These are phyloP conservation scores for Priceomyces castillae DNA, from an alignment of 805 yeast genomes.

Conservation along the genomic window DNA sequence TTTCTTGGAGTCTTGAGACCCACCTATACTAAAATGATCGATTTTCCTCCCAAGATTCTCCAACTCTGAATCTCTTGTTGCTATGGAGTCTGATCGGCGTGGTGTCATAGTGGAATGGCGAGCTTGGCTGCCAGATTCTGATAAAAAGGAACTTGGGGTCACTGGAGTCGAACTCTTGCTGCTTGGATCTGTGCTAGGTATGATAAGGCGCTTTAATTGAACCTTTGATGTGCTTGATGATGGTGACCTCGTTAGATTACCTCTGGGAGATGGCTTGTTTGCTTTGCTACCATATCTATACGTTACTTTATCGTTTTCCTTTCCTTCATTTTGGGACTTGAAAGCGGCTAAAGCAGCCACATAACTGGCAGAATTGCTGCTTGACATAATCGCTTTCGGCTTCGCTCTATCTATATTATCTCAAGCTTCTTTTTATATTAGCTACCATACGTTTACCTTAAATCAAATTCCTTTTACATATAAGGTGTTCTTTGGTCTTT, in stretches of 20 bases:
- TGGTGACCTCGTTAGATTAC: background rate
- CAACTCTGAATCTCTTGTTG: background rate
- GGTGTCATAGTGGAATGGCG: background rate
- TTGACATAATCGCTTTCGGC: conserved; percentile 8
- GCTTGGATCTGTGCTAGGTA: background rate
- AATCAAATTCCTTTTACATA: background rate
- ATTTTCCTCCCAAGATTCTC: background rate
- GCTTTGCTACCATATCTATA: background rate
- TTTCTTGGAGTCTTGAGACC: background rate
- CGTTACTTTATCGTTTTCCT: background rate
- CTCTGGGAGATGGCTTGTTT: background rate
- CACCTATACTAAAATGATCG: background rate
- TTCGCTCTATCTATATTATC: background rate
- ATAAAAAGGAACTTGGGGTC: background rate
- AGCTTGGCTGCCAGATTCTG: background rate
- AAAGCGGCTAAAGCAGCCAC: conserved; percentile 48
- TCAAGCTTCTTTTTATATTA: background rate
- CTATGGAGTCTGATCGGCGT: background rate
- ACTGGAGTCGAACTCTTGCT: background rate
- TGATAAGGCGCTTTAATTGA: background rate
- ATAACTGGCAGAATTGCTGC: conserved; percentile 28
- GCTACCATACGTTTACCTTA: background rate
- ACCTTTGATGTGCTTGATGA: background rate
- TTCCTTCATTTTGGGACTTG: conserved; percentile 17
- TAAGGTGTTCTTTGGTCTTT: background rate